Evolutionary conservation across 2,329 filamentous ascomycete species (phyloP).

Genomic region (Shiraia sp.): DNA sequence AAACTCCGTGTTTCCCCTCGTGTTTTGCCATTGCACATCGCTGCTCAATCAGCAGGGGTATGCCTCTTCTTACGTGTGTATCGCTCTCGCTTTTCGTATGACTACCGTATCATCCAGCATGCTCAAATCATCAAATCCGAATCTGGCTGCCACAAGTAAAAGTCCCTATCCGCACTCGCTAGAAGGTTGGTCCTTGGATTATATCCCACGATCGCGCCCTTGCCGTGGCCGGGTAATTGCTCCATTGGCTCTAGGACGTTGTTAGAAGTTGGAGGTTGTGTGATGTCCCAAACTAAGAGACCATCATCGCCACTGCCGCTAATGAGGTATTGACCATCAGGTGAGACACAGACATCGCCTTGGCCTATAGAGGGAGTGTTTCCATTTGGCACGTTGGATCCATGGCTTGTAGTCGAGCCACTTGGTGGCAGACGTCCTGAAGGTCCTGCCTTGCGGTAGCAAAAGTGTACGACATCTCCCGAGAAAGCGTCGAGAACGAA

Average conservation of each 20-base stretch:
- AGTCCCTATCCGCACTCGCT: conserved; percentile 83
- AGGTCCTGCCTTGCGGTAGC: conserved; percentile 53
- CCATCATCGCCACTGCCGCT: conserved; percentile 74
- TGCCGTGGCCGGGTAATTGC: conserved; percentile 64
- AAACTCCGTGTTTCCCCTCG: no score
- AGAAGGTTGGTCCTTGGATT: conserved; percentile 93
- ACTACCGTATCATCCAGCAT: no score
- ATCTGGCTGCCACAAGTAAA: conserved; percentile 55
- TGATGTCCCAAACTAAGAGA: conserved; percentile 83
- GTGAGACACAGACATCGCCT: conserved; percentile 84
- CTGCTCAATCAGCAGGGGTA: no score
- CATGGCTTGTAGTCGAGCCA: conserved; percentile 52
- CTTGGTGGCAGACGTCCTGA: conserved; percentile 53
- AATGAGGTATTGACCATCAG: conserved; percentile 86
- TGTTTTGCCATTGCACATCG: no score
- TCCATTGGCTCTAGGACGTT: conserved; percentile 66
- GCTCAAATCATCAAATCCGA: conserved; percentile 45
- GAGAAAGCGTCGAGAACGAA: conserved; percentile 94
- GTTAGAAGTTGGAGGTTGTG: conserved; percentile 55
- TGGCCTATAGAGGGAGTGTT: conserved; percentile 49
- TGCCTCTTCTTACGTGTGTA: no score
- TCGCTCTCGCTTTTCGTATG: no score
- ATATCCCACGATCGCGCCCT: conserved; percentile 77
- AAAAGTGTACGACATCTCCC: conserved; percentile 75
- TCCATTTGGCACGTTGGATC: conserved; percentile 55